Base-by-base conservation (phyloP, 2,329 filamentous ascomycete species). In the Botrytis cinerea region DNA sequence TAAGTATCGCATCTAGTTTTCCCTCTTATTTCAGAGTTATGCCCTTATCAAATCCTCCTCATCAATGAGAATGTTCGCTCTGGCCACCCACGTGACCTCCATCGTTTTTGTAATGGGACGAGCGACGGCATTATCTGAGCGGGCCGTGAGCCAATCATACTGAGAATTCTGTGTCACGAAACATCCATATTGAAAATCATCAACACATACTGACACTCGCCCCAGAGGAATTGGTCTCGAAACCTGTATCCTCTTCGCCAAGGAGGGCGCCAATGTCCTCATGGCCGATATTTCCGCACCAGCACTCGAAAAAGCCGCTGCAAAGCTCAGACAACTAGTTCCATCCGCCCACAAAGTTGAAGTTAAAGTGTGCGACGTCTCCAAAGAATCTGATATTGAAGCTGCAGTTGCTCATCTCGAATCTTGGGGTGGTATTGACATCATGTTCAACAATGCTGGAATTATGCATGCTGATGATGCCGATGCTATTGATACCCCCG, bases 381-480 rank as follows among this genome's bases (percentile, higher is more conserved):
- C 90, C 78, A 91, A 91, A 79, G 92, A 93, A 80, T 81, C 86
- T 45, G 87, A 92, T 35, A 86, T 93, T 28, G 83, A 89, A 76
- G 86, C 87, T 25, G 86, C 89, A 76, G 84, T 93, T 43, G 87
- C 88, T 66, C 83, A 86, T 25, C 82, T 92, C 46, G 91, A 93
- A 79, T 82, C 86, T 38, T 92, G 90, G 89, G 92, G 91, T 75
- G 92, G 92, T 57, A 82, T 91, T 1, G 92, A 94, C 78, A 86
- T 93, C 79, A 90, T 93, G 78, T 93, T 93, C 87, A 94, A 93
- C 85, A 94, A 94, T 78, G 92, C 92, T 25, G 92, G 92, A 25
- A 93, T 93, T 78, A 93, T 94, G 91, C 91, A 93, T 80, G 87
- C 86, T 35, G 85, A 91, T 73, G 88, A 90, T 76, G 86, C 84